Evolutionary conservation across 495 filamentous ascomycete genomes (phyloP), one percentile per base, ranked within the genome.

Genomic region (Talaromyces ruber): DNA sequence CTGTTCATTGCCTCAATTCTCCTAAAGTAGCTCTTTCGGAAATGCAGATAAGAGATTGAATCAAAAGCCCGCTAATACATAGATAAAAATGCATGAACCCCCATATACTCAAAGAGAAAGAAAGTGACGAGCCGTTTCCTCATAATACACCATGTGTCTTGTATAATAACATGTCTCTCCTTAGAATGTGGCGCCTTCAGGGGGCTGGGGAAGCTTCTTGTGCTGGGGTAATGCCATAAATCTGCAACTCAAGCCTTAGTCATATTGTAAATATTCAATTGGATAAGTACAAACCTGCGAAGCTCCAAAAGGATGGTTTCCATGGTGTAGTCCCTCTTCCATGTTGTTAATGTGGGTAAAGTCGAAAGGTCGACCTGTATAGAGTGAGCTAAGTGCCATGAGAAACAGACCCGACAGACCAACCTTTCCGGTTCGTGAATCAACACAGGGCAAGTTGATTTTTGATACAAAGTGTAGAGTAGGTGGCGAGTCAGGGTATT

Each of bases 361-460:
- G 91, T 89, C 60, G 81, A 81, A 8, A 89, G 87, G 67, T 98
- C 93, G 57, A 98, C 92, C 89, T 92, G 64, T 50, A 25, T 18
- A 50, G 67, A 25, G 28, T 67, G 26, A 64, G 54, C 25, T 60
- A 22, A 11, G 58, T 37, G 39, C 2, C 30, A 18, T 21, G 3
- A 1, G 12, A 30, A 37, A 16, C 2, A 5, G 37, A 18, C n/a
- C 4, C 26, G 11, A 39, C 12, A 32, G 6, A 60, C 68, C 64
- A 45, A 91, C 89, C 79, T 86, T 86, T 68, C 94, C 94, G 58
- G 88, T 87, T 63, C 74, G 80, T 62, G 77, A 79, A 74, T 90
- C 90, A 54, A 98, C 94, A 65, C 94, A 95, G 30, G 94, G 94
- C 7, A 98, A 85, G 75, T 98, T 98, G 76, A 98, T 88, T 70